Evolutionary conservation across 805 yeast genomes (phyloP).

Genomic region (Myxozyma kluyveri): DNA sequence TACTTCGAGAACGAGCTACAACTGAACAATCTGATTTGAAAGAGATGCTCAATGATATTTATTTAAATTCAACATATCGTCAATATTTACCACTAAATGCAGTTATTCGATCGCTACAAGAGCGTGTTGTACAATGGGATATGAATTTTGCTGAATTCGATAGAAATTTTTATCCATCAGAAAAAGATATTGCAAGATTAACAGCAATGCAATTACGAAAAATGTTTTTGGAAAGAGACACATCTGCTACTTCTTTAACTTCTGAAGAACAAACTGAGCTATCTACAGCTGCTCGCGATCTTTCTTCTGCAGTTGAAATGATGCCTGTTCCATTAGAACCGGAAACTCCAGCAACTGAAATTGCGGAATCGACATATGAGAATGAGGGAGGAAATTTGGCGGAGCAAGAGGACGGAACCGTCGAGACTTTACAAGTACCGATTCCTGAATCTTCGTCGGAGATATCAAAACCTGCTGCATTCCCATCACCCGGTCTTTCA

Average conservation of each 20-base stretch:
- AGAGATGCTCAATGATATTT: slow-evolving; percentile 50
- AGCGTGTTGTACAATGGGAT: slow-evolving; percentile 85
- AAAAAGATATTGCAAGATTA: slow-evolving; percentile 84
- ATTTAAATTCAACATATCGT: slow-evolving; percentile 55
- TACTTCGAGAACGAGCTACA: slow-evolving; percentile 53
- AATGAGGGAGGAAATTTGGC: neutral
- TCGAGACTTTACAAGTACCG: neutral
- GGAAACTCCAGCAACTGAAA: neutral
- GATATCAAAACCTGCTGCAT: neutral
- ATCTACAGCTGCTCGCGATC: slow-evolving; percentile 4
- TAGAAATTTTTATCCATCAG: slow-evolving; percentile 75
- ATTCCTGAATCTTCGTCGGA: neutral
- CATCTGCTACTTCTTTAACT: slow-evolving; percentile 22
- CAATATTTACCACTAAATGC: slow-evolving; percentile 70
- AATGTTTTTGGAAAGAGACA: slow-evolving; percentile 54
- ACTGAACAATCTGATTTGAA: slow-evolving; percentile 51
- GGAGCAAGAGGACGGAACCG: neutral
- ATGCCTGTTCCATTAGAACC: slow-evolving; percentile 19
- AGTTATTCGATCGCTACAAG: slow-evolving; percentile 69
- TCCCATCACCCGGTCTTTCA: neutral
- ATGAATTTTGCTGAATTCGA: slow-evolving; percentile 77
- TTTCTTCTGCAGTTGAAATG: slow-evolving; percentile 19
- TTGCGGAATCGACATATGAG: neutral
- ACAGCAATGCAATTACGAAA: slow-evolving; percentile 83
- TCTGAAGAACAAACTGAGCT: slow-evolving; percentile 17